Evolutionary conservation across 2,329 filamentous ascomycete species (phyloP), one percentile per base, ranked within the genome.

Genomic region (Fusarium lyarnte): DNA sequence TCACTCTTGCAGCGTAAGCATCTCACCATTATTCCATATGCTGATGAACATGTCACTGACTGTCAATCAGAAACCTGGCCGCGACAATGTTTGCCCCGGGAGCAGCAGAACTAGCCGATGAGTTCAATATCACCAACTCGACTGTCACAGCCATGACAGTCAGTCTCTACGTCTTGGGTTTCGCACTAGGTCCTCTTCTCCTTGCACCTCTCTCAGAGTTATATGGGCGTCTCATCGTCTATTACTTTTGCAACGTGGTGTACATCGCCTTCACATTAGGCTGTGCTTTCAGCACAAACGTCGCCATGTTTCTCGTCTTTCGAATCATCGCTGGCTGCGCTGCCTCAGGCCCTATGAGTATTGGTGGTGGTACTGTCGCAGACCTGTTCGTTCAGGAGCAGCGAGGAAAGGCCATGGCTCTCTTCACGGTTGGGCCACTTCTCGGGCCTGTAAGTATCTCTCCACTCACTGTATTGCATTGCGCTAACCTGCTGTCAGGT

Each of bases 371-470:
- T 1, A 70, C 73, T 1, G 35, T 76, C 8, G 71, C 74, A 17
- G 73, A 76, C 8, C 6, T 74, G 14, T 67, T 61, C 8, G 27
- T 52, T 5, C 60, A 57, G 14, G 43, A 73, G 6, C 42, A 76
- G 19, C 84, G 91, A 43, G 91, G 89, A 12, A 86, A 86, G 6
- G 90, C 90, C 2, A 89, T 92, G 79, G 87, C 90, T 0, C 84
- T 87, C 1, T 92, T 92, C 75, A 86, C 87, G 2, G 84, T 90
- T 79, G 87, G 89, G 0, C 88, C 91, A 0, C 84, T 91, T 6
- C 85, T 87, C 4, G 89, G 89, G 0, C 88, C 89, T 1, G 83
- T 84, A 38, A 23, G 63, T 66, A 2, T 4, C 4, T 2, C 3
- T 3, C 8, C 5, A 13, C 2, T 2, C 6, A 5, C 19, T 5